Conservation (phyloP, 1,139 yeast species). For the Candida sp. region DNA sequence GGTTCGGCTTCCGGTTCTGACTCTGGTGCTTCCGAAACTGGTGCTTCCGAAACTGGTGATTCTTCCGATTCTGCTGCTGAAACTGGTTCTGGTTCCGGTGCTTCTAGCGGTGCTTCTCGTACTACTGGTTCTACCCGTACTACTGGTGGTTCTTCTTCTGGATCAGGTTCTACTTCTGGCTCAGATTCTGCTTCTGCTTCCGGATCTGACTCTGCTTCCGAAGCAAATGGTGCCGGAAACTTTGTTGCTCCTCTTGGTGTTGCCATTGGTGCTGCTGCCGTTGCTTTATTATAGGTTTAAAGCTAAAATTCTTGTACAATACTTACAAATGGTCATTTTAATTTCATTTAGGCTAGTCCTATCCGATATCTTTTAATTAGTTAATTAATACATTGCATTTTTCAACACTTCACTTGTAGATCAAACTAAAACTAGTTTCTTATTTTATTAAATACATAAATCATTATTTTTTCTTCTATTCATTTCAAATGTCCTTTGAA, state of each 20-base stretch:
- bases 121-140: neutral
- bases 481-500: conserved; percentile 46
- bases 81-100: conserved; percentile 2
- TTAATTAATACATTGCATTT: conserved; percentile 2
- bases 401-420: no score
- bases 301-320: neutral
- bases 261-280: conserved; percentile 8
- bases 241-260: conserved; percentile 6
- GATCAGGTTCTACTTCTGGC: no score
- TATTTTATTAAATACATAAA: no score
- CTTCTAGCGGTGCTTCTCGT: conserved; percentile 2
- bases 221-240: neutral
- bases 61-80: conserved; percentile 1
- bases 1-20: conserved; percentile 1
- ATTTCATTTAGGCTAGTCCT: conserved; percentile 3
- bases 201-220: conserved; percentile 1
- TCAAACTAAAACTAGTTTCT: no score
- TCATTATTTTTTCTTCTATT: neutral
- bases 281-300: conserved; percentile 7
- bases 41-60: neutral
- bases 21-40: neutral
- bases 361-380: neutral
- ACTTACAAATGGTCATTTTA: neutral
- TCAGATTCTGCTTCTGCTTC: neutral
- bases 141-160: neutral